phyloP scores from a whole-genome alignment of 306 rosid species.

The Medicago lupulina region DNA sequence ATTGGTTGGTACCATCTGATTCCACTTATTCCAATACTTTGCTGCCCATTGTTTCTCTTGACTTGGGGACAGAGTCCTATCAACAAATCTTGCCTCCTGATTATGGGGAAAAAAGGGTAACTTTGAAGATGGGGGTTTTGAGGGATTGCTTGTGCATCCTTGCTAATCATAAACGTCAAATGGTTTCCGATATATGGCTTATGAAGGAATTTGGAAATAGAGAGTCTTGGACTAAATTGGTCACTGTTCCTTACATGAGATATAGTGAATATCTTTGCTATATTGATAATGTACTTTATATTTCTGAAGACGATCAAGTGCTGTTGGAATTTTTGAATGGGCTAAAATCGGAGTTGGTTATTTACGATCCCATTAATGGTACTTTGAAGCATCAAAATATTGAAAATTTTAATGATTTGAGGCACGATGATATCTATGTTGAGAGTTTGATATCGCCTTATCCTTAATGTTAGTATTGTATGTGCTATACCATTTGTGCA shows the following conservation, averaged over 20 bases:
- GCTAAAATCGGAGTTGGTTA: not conserved
- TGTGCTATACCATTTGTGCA: not conserved
- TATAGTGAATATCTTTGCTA: too few relatives aligned
- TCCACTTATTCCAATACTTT: too few relatives aligned
- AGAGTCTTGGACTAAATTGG: not conserved
- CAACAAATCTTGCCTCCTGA: not conserved
- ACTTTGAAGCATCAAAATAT: not conserved
- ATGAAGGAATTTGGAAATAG: not conserved
- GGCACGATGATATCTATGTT: too few relatives aligned
- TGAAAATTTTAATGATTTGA: not conserved
- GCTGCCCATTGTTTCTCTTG: slow-evolving; percentile 14
- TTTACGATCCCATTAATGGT: not conserved
- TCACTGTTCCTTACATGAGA: not conserved
- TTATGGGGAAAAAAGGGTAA: not conserved
- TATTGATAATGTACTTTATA: not conserved
- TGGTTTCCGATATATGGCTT: not conserved
- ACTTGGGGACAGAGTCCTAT: not conserved
- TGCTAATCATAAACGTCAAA: not conserved
- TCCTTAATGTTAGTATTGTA: not conserved
- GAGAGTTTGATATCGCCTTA: not conserved
- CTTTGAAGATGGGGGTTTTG: not conserved
- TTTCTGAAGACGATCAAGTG: not conserved
- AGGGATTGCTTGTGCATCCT: not conserved
- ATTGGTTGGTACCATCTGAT: too few relatives aligned
- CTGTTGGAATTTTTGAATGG: not conserved